Base-by-base conservation (phyloP, 495 filamentous ascomycete genomes). In the Xylaria scruposa region DNA sequence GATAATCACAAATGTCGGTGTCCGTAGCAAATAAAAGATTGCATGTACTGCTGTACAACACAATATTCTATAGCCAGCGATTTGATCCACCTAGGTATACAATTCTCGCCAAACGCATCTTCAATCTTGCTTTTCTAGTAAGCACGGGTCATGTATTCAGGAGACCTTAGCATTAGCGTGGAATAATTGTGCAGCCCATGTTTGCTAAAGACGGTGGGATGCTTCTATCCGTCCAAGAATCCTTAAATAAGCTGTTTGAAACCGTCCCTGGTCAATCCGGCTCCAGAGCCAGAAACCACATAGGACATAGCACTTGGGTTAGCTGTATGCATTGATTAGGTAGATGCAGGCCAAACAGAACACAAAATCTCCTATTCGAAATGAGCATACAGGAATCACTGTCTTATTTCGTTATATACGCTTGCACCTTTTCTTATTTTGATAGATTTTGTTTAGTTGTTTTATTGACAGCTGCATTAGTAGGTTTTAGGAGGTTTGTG, bases 11-110 rank as follows among this genome's bases (percentile, higher is more conserved):
- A 60, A 60, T 6, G 33, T 38, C 38, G 60, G 60, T 44, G 36
- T 63, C 60, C 60, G 60, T 40, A 42, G 59, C 59, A 29, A 63
- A 63, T 44, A 12, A 26, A n/a, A 24, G 7, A 63, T 44, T 17
- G 40, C 17, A 8, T 61, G 36, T 44, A 44, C 60, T 63, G 36
- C 21, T 29, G 36, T 63, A 38, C 60, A 29, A 63, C 38, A 6
- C 38, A 26, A 42, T 44, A 63, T 3, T 29, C 36, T 12, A 60
- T 62, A 19, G 6, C 33, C 4, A 21, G 59, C 36, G 3, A 42
- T 38, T 10, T 12, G 7, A 38, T 24, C 59, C 36, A 62, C 24
- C 58, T 21, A 38, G 29, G 17, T 60, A 60, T 60, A 24, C 9
- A 10, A 44, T 63, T 44, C 38, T 24, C 38, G 12, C 38, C 21